Conservation (phyloP, 768 basidiomycete genomes). For the Collybiopsis luxurians region DNA sequence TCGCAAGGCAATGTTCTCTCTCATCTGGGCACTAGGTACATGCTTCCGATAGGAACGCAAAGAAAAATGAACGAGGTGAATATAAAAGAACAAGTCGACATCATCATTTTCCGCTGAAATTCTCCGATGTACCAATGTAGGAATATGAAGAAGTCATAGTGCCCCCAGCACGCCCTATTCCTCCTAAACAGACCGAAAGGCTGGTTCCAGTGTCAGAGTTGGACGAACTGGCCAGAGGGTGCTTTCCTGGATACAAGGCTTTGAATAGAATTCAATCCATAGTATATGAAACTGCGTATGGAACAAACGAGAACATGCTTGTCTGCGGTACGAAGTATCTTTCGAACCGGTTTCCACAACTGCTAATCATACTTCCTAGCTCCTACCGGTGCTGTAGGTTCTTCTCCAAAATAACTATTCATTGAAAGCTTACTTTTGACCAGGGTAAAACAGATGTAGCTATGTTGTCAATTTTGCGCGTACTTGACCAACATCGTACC, state of each 20-base stretch:
- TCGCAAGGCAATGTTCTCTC: constrained; percentile 65
- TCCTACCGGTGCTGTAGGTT: constrained; percentile 92
- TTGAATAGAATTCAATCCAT: constrained; percentile 96
- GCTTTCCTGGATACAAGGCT: constrained; percentile 82
- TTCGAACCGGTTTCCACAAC: not conserved
- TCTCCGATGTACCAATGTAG: too few species aligned
- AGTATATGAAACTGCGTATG: constrained; percentile 89
- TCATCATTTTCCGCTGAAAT: too few species aligned
- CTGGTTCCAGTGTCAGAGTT: constrained; percentile 71
- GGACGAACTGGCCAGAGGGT: constrained; percentile 73
- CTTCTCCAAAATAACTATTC: constrained; percentile 9
- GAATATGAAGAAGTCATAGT: constrained; percentile 87
- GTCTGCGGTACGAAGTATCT: constrained; percentile 65
- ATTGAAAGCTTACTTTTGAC: constrained; percentile 1
- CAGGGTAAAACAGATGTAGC: constrained; percentile 99
- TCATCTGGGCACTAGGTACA: constrained; percentile 71
- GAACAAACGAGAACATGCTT: constrained; percentile 95
- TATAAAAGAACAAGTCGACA: too few species aligned
- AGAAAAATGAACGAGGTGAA: constrained; percentile 65
- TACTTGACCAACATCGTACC: constrained; percentile 67
- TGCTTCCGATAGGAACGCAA: constrained; percentile 81
- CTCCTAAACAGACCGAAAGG: constrained; percentile 68
- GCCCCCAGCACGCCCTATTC: constrained; percentile 79
- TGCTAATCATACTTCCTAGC: constrained; percentile 43
- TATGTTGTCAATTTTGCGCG: constrained; percentile 88